Percentiles rank a stretch among this genome's conserved stretches.
Conservation (phyloP, 1,284 basidiomycete genomes). For the Cutaneotrichosporon cavernicola region DNA sequence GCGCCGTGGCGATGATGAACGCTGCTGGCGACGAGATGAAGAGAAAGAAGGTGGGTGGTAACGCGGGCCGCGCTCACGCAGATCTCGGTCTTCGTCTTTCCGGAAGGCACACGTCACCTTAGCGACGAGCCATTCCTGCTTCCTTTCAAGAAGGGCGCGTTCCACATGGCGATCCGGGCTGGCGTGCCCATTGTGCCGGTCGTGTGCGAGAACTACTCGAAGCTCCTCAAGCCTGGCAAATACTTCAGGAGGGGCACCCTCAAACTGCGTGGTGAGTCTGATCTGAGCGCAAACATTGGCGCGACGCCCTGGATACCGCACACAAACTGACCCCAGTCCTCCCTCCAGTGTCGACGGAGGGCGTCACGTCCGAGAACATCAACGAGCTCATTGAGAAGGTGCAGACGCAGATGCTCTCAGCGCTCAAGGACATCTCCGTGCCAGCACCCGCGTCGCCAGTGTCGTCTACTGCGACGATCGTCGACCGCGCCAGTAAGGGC, state of each 20-base stretch:
- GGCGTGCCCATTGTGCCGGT: constrained; percentile 82
- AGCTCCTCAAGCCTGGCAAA: constrained; percentile 70
- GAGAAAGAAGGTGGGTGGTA: constrained; percentile 56
- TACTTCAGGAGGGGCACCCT: constrained; percentile 78
- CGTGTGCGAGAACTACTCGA: constrained; percentile 91
- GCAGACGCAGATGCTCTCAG: constrained; percentile 51
- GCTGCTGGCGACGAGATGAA: constrained; percentile 83
- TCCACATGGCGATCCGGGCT: constrained; percentile 85
- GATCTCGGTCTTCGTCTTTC: constrained; percentile 85
- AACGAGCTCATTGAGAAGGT: constrained; percentile 54
- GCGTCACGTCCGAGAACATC: constrained; percentile 54
- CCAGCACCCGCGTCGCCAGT: constrained; percentile 7
- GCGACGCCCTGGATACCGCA: neutral
- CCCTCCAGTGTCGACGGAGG: constrained; percentile 56
- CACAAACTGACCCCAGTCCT: constrained; percentile 55
- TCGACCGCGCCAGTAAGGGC: neutral
- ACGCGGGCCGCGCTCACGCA: constrained; percentile 49
- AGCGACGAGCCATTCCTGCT: constrained; percentile 66
- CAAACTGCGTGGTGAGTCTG: constrained; percentile 72
- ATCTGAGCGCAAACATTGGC: constrained; percentile 51
- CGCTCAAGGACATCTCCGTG: constrained; percentile 42
- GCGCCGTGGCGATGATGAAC: constrained; percentile 75
- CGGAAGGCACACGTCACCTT: constrained; percentile 83
- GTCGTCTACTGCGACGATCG: neutral
- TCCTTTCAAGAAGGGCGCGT: constrained; percentile 97